phyloP scores from a whole-genome alignment of 1,139 yeast species.

The Candida pseudoviswanathii region DNA sequence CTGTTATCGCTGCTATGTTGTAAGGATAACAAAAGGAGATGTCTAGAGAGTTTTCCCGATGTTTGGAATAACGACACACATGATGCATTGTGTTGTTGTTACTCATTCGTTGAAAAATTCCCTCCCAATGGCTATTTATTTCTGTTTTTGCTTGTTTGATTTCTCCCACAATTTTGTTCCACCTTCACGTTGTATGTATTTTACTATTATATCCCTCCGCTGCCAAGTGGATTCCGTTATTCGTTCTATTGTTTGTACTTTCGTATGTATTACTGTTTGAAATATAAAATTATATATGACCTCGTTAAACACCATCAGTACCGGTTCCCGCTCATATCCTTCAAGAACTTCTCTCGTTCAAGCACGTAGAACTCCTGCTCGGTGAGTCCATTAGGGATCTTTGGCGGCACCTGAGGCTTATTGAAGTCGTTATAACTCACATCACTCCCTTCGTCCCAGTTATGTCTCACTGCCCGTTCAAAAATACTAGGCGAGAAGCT shows the following conservation, averaged over 20 bases:
- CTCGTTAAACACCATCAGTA: too few species aligned
- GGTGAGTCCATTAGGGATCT: constrained; percentile 53
- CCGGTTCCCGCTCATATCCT: constrained; percentile 46
- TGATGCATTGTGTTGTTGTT: neutral
- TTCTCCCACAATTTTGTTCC: neutral
- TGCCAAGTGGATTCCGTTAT: neutral
- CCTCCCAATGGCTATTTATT: constrained; percentile 41
- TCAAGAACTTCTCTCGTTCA: constrained; percentile 44
- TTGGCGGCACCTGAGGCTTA: constrained; percentile 54
- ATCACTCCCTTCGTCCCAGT: constrained; percentile 16
- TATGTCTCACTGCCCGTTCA: constrained; percentile 22
- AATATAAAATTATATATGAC: too few species aligned
- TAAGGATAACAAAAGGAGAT: constrained; percentile 19
- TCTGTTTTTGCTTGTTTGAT: constrained; percentile 9
- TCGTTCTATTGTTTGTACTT: neutral
- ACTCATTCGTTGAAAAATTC: constrained; percentile 16
- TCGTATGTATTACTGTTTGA: neutral
- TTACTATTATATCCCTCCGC: neutral
- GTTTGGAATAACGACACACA: neutral
- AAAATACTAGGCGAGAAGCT: constrained; percentile 47
- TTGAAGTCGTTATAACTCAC: constrained; percentile 22
- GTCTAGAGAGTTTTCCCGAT: neutral
- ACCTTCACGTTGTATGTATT: neutral
- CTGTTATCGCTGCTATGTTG: constrained; percentile 47
- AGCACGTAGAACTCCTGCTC: constrained; percentile 50